Evolutionary conservation across 2,329 filamentous ascomycete genomes (phyloP), one percentile per base, ranked within the genome.

Genomic region (Verticillium albo-atrum): DNA sequence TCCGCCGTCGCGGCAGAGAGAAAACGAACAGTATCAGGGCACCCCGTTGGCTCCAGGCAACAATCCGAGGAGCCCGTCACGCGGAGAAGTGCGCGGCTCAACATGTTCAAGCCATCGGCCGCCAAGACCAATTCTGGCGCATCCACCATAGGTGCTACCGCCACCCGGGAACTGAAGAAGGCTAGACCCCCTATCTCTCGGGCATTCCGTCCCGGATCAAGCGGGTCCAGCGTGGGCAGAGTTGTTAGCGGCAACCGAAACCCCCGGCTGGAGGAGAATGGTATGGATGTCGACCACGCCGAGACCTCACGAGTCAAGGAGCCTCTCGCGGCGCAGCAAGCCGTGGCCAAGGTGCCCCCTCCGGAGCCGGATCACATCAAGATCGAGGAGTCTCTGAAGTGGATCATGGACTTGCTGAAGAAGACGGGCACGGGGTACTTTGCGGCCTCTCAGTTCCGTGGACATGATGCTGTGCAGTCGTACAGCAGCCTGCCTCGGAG

Each of bases 221-320:
- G 87, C 61, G 79, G 84, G 17, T 86, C 90, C 3, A 91, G 84
- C 58, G 90, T 96, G 42, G 91, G 92, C 20, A 86, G 93, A 67
- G 91, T 94, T 58, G 91, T 97, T 52, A 97, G 92, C 71, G 93
- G 92, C 25, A 97, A 95, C 71, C 85, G 93, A 60, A 97, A 95
- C 71, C 88, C 88, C 3, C 55, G 55, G 37, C 63, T 83, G 25
- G 84, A 87, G 54, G 83, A 89, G 56, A 86, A 89, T 61, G 79
- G 79, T 42, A 84, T 88, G 77, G 90, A 94, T 58, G 73, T 87
- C 34, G 89, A 95, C 62, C 79, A 83, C 23, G 89, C 85, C 66
- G 90, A 92, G 64, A 71, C 72, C 28, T 74, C 77, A 4, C 76
- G 79, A 58, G 62, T 72, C 12, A 82, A 77, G 62, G 82, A 84